These are phyloP conservation scores for Sungouiozyma ichnusensis DNA, from an alignment of 805 yeast species.

Conservation along the genomic window DNA sequence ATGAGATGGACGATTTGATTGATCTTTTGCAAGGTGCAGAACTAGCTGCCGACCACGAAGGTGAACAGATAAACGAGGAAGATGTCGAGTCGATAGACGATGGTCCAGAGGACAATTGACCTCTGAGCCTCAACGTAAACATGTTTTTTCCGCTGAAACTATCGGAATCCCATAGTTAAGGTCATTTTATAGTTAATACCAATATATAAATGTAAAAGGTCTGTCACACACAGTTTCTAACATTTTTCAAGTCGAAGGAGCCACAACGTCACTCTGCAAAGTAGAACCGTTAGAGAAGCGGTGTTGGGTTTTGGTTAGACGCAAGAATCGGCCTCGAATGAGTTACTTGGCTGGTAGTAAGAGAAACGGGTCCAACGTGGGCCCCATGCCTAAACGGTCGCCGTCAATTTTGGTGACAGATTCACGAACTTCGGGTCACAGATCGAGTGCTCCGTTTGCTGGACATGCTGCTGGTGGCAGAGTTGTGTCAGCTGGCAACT, in stretches of 20 bases:
- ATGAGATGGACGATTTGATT: slow-evolving; percentile 44
- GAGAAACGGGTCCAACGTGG: neutral
- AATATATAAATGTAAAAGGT: no score
- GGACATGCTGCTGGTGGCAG: slow-evolving; percentile 37
- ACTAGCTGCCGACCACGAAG: slow-evolving; percentile 42
- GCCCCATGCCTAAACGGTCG: slow-evolving; percentile 52
- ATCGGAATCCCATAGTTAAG: no score
- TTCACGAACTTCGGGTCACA: slow-evolving; percentile 49
- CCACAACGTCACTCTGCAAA: no score
- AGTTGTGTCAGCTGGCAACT: slow-evolving; percentile 1
- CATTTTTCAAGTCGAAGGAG: no score
- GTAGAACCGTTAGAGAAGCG: no score
- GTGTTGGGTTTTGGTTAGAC: no score
- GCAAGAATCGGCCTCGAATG: no score
- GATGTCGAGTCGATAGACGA: slow-evolving; percentile 31
- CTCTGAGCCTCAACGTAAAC: neutral
- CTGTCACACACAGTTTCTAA: no score
- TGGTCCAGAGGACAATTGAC: slow-evolving; percentile 15
- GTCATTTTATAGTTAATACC: no score
- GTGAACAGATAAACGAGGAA: slow-evolving; percentile 28
- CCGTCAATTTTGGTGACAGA: slow-evolving; percentile 93
- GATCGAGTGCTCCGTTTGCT: slow-evolving; percentile 64
- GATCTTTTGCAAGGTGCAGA: slow-evolving; percentile 75
- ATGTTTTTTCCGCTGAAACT: no score
- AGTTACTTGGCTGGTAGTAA: slow-evolving; percentile 1